Percentiles rank a stretch among this genome's conserved stretches.
Conservation (phyloP, 768 basidiomycete genomes). For the Roridomyces roridus region DNA sequence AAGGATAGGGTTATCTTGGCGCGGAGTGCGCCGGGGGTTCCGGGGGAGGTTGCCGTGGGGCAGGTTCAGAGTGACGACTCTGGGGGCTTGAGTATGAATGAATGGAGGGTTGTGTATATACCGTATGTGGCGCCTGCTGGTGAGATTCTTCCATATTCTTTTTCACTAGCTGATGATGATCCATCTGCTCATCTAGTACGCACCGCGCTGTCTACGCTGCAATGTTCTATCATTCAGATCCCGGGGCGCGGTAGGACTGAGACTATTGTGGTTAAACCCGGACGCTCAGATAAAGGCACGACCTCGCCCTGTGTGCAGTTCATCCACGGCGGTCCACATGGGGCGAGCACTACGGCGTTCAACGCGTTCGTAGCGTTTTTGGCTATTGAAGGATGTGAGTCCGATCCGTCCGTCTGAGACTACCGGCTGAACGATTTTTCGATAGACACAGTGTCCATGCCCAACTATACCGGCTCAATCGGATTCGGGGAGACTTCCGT, state of each 20-base stretch:
- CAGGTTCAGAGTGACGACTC: conserved; percentile 29
- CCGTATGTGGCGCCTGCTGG: conserved; percentile 46
- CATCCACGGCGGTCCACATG: conserved; percentile 73
- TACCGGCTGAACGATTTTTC: not conserved
- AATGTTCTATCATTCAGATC: conserved; percentile 52
- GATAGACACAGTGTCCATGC: conserved; percentile 62
- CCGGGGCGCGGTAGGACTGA: conserved; percentile 57
- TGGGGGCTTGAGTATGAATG: conserved; percentile 14
- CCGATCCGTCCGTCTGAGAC: not conserved
- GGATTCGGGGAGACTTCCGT: conserved; percentile 73
- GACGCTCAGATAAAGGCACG: conserved; percentile 28
- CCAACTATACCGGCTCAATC: conserved; percentile 72
- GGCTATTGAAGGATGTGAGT: conserved; percentile 68
- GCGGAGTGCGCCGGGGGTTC: conserved; percentile 53
- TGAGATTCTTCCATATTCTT: too few species aligned
- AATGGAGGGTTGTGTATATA: conserved; percentile 52
- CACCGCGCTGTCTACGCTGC: conserved; percentile 46
- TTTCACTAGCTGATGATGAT: not conserved
- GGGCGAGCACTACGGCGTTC: conserved; percentile 53
- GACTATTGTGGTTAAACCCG: conserved; percentile 52
- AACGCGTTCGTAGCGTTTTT: conserved; percentile 47
- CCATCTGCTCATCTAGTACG: conserved; percentile 39
- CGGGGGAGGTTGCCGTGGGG: conserved; percentile 58
- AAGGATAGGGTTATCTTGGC: conserved; percentile 48
- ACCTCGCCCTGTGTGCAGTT: conserved; percentile 54